Evolutionary conservation across 441 rosid genomes (phyloP).

Genomic region (Theobroma grandiflorum): DNA sequence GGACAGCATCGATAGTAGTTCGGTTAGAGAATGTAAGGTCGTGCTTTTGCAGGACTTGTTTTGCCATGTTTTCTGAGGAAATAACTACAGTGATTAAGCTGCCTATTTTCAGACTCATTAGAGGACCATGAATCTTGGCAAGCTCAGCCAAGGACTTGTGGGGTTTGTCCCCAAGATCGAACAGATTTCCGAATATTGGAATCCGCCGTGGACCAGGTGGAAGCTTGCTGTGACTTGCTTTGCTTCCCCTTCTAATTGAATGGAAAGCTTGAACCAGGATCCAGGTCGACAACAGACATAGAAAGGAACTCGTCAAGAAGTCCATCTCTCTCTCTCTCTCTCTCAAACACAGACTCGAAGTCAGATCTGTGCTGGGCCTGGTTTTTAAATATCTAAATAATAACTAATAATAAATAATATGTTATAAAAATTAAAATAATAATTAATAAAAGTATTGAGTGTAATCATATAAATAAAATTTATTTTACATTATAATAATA

Average conservation of each 20-base stretch:
- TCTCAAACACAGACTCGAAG: background rate
- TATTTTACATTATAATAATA: too few relatives aligned
- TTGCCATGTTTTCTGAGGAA: slow-evolving; percentile 35
- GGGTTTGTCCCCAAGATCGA: slow-evolving; percentile 43
- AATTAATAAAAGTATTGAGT: too few relatives aligned
- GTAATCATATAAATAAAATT: too few relatives aligned
- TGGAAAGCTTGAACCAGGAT: background rate
- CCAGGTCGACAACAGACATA: slow-evolving; percentile 19
- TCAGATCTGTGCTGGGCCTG: background rate
- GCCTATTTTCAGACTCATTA: slow-evolving; percentile 40
- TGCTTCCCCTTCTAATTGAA: slow-evolving; percentile 1
- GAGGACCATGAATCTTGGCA: slow-evolving; percentile 39
- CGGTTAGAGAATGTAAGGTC: slow-evolving; percentile 38
- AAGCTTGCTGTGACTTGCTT: slow-evolving; percentile 1
- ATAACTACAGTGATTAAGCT: slow-evolving; percentile 31
- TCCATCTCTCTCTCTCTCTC: slow-evolving; percentile 9
- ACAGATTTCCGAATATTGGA: slow-evolving; percentile 40
- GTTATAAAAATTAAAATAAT: too few relatives aligned
- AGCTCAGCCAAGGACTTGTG: slow-evolving; percentile 40
- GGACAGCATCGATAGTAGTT: slow-evolving; percentile 20
- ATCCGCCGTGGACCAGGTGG: slow-evolving; percentile 44
- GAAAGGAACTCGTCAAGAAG: slow-evolving; percentile 5
- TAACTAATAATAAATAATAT: too few relatives aligned
- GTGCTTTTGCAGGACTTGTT: slow-evolving; percentile 42
- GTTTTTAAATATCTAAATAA: background rate